These are phyloP conservation scores for Zygotorulaspora sp. DNA, from an alignment of 805 yeast species.

Conservation along the genomic window DNA sequence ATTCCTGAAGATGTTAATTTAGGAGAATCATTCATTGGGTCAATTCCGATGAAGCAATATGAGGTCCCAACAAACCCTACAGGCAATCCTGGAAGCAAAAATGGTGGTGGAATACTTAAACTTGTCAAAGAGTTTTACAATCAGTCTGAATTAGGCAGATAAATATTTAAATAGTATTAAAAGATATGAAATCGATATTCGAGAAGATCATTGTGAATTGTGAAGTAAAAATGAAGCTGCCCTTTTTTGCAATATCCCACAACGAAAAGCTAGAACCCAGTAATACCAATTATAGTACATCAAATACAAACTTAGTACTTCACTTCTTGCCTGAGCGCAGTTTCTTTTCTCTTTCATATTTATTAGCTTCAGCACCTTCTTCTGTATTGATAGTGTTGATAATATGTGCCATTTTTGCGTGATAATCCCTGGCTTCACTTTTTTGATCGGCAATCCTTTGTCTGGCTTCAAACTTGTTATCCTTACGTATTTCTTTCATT, in stretches of 20 bases:
- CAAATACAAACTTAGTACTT: no score
- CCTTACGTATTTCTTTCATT: conserved; percentile 85
- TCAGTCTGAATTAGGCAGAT: conserved; percentile 34
- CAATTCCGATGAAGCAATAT: conserved; percentile 28
- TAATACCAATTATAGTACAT: no score
- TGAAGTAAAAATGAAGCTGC: no score
- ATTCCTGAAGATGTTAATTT: conserved; percentile 17
- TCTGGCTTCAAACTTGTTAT: conserved; percentile 79
- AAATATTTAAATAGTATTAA: no score
- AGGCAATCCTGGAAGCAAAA: conserved; percentile 8
- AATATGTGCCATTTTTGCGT: conserved; percentile 82
- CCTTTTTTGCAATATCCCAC: no score
- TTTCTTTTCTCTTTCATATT: conserved; percentile 81
- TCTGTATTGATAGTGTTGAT: conserved; percentile 83
- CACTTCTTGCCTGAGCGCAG: conserved; percentile 47
- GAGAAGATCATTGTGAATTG: no score
- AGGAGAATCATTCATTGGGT: conserved; percentile 44
- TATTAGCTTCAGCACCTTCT: conserved; percentile 93
- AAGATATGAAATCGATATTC: no score
- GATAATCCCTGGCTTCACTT: conserved; percentile 70
- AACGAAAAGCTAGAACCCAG: no score
- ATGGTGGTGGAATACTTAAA: conserved; percentile 59
- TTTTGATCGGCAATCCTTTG: conserved; percentile 79
- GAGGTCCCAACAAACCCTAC: conserved; percentile 3
- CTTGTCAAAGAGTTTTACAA: conserved; percentile 76